Conservation (phyloP, 176 grass and related monocot genomes). For the Secale cereale region DNA sequence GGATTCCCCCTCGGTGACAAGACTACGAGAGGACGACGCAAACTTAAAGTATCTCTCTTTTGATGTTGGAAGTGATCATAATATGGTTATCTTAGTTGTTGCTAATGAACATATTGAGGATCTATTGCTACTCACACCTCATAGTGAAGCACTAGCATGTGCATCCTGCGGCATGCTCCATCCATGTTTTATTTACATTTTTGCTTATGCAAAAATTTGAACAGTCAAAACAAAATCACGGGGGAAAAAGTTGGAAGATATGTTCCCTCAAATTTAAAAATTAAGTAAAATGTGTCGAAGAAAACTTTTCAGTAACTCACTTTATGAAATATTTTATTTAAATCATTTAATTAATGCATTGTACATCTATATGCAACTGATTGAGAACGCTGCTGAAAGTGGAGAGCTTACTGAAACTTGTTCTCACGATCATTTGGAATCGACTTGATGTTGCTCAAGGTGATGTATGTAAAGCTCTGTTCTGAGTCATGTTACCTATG, state of each 20-base stretch:
- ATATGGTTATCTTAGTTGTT: neutral
- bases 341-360: neutral
- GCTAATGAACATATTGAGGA: neutral
- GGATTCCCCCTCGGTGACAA: neutral
- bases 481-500: neutral
- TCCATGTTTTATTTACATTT: neutral
- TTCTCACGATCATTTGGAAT: slow-evolving; percentile 97
- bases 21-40: too few species aligned
- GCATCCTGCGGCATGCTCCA: neutral
- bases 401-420: slow-evolving; percentile 85
- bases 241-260: neutral
- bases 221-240: neutral
- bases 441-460: slow-evolving; percentile 78
- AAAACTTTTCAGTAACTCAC: neutral
- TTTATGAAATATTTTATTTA: slow-evolving; percentile 17
- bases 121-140: neutral
- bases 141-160: neutral
- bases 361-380: slow-evolving; percentile 40
- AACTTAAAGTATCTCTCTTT: too few species aligned
- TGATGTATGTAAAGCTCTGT: slow-evolving; percentile 62
- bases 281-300: neutral
- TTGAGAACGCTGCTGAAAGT: slow-evolving; percentile 87
- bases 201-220: neutral
- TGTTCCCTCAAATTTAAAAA: neutral
- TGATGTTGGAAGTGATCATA: neutral